A percentile compares a stretch with the other conserved stretches of the same genome.
Conservation (phyloP, 2,329 filamentous ascomycete genomes). For the Pseudogymnoascus sp. region DNA sequence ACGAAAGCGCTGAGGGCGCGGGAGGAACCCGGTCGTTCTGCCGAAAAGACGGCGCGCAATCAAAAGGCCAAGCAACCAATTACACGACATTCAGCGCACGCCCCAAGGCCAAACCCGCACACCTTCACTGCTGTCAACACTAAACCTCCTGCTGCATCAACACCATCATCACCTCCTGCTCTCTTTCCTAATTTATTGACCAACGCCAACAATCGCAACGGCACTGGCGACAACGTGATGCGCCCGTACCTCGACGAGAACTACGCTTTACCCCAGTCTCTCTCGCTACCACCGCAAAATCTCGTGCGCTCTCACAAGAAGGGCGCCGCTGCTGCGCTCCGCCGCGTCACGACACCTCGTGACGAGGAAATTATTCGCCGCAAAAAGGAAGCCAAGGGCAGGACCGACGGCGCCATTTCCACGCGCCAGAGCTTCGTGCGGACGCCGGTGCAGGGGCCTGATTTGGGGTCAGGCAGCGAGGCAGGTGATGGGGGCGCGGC, state of each 20-base stretch:
- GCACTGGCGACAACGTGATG: background rate
- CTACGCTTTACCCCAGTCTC: background rate
- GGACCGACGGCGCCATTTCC: background rate
- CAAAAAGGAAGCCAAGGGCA: slow-evolving; percentile 1
- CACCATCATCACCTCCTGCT: slow-evolving; percentile 11
- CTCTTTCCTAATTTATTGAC: background rate
- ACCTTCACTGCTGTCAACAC: slow-evolving; percentile 21
- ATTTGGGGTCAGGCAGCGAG: slow-evolving; percentile 20
- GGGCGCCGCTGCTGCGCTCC: background rate
- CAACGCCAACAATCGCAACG: background rate
- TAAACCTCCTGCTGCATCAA: slow-evolving; percentile 9
- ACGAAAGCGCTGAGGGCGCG: background rate
- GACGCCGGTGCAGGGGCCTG: slow-evolving; percentile 13
- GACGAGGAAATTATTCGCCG: slow-evolving; percentile 1
- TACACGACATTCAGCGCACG: background rate
- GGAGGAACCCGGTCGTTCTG: slow-evolving; percentile 1
- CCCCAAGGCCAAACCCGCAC: slow-evolving; percentile 21
- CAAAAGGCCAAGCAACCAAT: slow-evolving; percentile 3
- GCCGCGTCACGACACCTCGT: background rate
- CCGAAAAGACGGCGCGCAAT: slow-evolving; percentile 5
- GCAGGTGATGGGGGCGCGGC: slow-evolving; percentile 18
- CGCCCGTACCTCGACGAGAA: background rate
- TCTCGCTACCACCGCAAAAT: background rate
- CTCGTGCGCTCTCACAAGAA: slow-evolving; percentile 6
- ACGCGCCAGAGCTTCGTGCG: slow-evolving; percentile 24